phyloP scores from a whole-genome alignment of 495 filamentous ascomycete genomes.

The Sporormia fimetaria region DNA sequence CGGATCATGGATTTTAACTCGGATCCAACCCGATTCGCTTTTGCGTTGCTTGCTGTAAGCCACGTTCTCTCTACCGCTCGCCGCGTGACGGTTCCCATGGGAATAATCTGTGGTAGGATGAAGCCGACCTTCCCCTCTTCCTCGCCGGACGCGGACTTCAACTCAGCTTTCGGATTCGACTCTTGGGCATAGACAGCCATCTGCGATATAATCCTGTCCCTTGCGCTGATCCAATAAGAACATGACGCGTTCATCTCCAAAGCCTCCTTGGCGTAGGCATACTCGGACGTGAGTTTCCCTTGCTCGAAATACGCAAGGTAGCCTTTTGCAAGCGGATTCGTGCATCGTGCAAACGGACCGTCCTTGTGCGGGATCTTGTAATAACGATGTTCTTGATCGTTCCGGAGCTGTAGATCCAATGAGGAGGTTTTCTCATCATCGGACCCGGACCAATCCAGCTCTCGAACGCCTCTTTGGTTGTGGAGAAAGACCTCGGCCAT shows the following conservation, averaged over 20 bases:
- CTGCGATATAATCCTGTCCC: constrained; percentile 83
- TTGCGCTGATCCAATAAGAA: constrained; percentile 95
- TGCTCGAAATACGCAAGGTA: constrained; percentile 88
- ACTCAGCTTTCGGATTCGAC: constrained; percentile 30
- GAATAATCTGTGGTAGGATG: constrained; percentile 96
- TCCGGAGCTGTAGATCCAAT: constrained; percentile 44
- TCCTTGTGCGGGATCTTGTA: constrained; percentile 96
- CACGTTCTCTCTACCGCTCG: constrained; percentile 96
- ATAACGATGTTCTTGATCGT: constrained; percentile 57
- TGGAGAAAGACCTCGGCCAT: constrained; percentile 51
- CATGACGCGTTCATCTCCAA: constrained; percentile 97
- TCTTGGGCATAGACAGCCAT: constrained; percentile 82
- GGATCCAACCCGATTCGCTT: constrained; percentile 86
- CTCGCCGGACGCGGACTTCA: constrained; percentile 25
- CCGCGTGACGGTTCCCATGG: constrained; percentile 97
- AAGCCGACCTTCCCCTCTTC: constrained; percentile 48
- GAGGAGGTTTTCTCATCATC: constrained; percentile 73
- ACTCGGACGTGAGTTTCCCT: constrained; percentile 75
- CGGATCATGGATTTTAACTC: constrained; percentile 96
- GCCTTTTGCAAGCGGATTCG: constrained; percentile 75
- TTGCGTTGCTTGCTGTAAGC: constrained; percentile 96
- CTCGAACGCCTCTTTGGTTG: constrained; percentile 53
- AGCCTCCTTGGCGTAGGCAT: constrained; percentile 79
- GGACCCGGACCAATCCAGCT: constrained; percentile 59
- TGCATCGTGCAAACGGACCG: constrained; percentile 73